Conservation (phyloP, 805 yeast genomes). For the Nakazawaea anatomiae region DNA sequence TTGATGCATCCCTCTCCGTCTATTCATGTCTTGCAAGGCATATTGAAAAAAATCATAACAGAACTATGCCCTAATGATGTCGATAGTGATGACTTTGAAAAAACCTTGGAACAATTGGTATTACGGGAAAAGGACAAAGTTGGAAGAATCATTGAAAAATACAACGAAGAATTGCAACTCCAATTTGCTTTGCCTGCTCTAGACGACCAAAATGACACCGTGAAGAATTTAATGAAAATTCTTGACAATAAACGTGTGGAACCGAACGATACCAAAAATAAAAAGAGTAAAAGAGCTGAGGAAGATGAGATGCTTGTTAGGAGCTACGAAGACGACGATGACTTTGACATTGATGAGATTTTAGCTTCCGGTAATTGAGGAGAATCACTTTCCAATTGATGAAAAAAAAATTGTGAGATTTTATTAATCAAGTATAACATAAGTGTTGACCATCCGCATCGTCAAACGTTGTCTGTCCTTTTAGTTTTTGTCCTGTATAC, state of each 20-base stretch:
- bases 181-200: background rate
- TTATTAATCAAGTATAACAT: background rate
- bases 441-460: background rate
- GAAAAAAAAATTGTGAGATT: background rate
- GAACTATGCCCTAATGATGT: background rate
- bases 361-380: constrained; percentile 1
- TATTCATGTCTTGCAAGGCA: constrained; percentile 5
- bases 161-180: background rate
- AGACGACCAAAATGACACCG: background rate
- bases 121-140: background rate
- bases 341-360: constrained; percentile 6
- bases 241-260: constrained; percentile 1
- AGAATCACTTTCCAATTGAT: background rate
- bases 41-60: background rate
- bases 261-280: background rate
- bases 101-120: background rate
- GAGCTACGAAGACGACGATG: constrained; percentile 1
- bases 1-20: constrained; percentile 8
- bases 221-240: background rate
- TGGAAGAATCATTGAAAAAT: constrained; percentile 1
- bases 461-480: constrained; percentile 6
- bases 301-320: background rate
- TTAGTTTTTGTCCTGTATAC: background rate
- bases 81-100: background rate
- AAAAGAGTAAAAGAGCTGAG: background rate